Conservation (phyloP, 2,329 filamentous ascomycete species). For the Ophiocordyceps camponoti-floridani region DNA sequence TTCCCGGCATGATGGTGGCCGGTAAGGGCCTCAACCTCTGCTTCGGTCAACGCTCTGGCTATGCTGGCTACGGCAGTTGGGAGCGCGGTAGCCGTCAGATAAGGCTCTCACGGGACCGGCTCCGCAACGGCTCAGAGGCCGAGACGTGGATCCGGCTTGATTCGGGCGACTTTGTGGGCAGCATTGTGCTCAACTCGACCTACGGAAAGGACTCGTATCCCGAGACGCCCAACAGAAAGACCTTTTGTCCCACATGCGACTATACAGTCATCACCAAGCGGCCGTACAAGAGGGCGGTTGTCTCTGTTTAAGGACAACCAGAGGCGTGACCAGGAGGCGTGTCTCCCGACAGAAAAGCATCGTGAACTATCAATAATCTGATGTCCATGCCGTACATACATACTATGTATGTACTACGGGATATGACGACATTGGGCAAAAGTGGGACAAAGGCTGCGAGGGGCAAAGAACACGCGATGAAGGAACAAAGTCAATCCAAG, state of each 20-base stretch:
- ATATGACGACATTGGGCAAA: too few relatives aligned
- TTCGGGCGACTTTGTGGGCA: slow-evolving; percentile 29
- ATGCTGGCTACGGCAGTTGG: slow-evolving; percentile 52
- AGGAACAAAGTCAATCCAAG: too few relatives aligned
- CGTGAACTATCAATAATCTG: too few relatives aligned
- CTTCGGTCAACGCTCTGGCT: slow-evolving; percentile 50
- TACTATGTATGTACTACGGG: too few relatives aligned
- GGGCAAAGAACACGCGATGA: too few relatives aligned
- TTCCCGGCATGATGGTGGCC: slow-evolving; percentile 13
- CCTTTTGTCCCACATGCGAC: slow-evolving; percentile 8
- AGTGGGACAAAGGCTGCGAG: too few relatives aligned
- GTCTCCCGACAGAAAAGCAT: background rate
- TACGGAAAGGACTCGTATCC: slow-evolving; percentile 39
- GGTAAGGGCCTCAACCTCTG: slow-evolving; percentile 30
- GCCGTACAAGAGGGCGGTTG: background rate
- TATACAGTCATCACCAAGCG: slow-evolving; percentile 2
- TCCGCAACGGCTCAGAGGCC: slow-evolving; percentile 19
- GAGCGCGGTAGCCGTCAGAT: slow-evolving; percentile 42
- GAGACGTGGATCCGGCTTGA: slow-evolving; percentile 47
- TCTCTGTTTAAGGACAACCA: background rate
- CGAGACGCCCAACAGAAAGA: slow-evolving; percentile 18
- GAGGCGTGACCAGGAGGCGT: background rate
- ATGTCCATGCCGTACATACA: too few relatives aligned
- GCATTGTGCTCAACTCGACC: slow-evolving; percentile 38
- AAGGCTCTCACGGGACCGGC: slow-evolving; percentile 21